Evolutionary conservation across 305 asterid species (phyloP), one percentile per base, ranked within the genome.

Genomic region (Solanum hybrid): DNA sequence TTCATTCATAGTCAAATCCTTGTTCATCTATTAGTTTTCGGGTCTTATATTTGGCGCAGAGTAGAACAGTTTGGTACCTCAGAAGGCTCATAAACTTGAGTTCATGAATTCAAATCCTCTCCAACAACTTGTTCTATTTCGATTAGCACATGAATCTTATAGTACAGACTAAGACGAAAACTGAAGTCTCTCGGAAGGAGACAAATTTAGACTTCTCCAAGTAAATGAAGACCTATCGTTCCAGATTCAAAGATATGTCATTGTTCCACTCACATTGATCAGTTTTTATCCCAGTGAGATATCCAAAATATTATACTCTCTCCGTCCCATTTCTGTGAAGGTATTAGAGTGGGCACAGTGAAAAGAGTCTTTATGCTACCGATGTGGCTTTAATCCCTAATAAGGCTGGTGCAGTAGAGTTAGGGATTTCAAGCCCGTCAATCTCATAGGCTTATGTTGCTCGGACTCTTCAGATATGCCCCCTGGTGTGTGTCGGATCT

Each of bases 81-180:
- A 26, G 27, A 42, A 81, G 71, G 86, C 86, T 81, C 86, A 42
- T 81, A 27, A 42, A 42, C 37, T 42, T 81, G 24, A 40, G 71
- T 17, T 10, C 86, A 81, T 81, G 37, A 81, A 81, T 81, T 81
- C 37, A 81, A 81, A 42, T 81, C 86, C 86, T 81, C 71, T 81
- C 26, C 86, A 38, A 42, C 86, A 38, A 42, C 86, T 8, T 27
- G 26, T 81, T 81, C 34, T 19, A 78, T 81, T 81, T 9, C 34
- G 14, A 26, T 81, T 81, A 26, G 71, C 86, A 32, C 24, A 27
- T 42, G 71, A 81, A 40, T 81, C 35, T 81, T 27, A 42, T 42
- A 42, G 71, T 42, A 81, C 71, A 81, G 36, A 27, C 69, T 40
- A 81, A 42, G 71, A 42, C 37, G 32, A 56, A 81, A 29, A 42